Conservation (phyloP, 371 early-diverging fungal species). For the Cokeromyces recurvatus region DNA sequence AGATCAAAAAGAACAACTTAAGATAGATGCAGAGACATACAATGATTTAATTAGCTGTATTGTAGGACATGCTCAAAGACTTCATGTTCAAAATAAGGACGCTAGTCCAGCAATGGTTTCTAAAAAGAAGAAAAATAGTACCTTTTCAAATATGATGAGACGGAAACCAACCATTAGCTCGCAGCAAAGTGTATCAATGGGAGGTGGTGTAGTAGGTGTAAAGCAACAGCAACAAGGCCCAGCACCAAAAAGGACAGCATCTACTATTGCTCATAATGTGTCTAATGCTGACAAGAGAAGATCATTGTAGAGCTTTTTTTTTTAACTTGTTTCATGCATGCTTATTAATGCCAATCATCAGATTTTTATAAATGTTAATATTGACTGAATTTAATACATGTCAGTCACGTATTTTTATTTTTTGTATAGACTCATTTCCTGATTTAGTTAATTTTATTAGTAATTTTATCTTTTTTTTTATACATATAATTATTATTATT, state of each 20-base stretch:
- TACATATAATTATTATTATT: no score
- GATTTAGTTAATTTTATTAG: no score
- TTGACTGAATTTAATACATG: no score
- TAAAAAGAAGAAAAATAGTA: constrained; percentile 37
- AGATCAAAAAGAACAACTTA: constrained; percentile 77
- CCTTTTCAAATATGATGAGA: constrained; percentile 22
- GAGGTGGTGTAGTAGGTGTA: constrained; percentile 47
- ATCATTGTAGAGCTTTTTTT: constrained; percentile 13
- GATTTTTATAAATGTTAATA: no score
- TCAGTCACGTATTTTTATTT: no score
- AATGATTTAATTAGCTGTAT: constrained; percentile 82
- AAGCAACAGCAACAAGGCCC: constrained; percentile 27
- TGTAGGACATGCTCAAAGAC: constrained; percentile 64
- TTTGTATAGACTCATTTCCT: no score
- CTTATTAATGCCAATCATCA: no score
- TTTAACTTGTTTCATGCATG: no score
- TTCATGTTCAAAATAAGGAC: constrained; percentile 44
- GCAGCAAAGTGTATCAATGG: constrained; percentile 36
- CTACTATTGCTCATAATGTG: not conserved
- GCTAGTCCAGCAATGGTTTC: constrained; percentile 50
- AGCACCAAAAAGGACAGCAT: constrained; percentile 13
- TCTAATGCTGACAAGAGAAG: constrained; percentile 13
- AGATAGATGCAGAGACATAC: constrained; percentile 87
- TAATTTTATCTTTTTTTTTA: no score
- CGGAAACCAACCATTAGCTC: constrained; percentile 23